phyloP scores from a whole-genome alignment of 192 early-diverging fungal genomes.

The Podila epicladia region DNA sequence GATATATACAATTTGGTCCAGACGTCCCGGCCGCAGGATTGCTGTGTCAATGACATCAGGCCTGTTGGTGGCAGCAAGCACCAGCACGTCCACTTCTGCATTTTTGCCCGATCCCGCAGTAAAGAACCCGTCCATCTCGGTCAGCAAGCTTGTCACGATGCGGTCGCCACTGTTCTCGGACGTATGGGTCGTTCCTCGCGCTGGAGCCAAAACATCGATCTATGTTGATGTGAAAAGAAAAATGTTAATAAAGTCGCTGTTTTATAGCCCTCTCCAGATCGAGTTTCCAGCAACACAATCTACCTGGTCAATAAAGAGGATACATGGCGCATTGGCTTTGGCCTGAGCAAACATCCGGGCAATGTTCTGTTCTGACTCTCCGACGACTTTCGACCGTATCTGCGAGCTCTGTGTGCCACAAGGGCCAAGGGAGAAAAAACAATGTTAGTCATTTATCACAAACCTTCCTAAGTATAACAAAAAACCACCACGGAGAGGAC shows the following conservation, averaged over 20 bases:
- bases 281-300: neutral
- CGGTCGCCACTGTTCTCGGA: conserved; percentile 87
- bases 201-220: conserved; percentile 86
- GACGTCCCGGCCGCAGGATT: conserved; percentile 83
- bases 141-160: conserved; percentile 88
- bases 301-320: conserved; percentile 94
- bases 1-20: conserved; percentile 82
- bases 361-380: conserved; percentile 91
- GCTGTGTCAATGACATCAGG: conserved; percentile 81
- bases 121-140: conserved; percentile 84
- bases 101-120: conserved; percentile 37
- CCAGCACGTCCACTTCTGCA: conserved; percentile 66
- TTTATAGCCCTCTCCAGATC: too few species aligned
- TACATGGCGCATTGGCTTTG: conserved; percentile 84
- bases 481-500: too few species aligned
- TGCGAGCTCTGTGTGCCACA: conserved; percentile 68
- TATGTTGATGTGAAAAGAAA: conserved; percentile 17
- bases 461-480: neutral
- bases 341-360: conserved; percentile 86
- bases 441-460: neutral
- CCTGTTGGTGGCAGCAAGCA: conserved; percentile 82
- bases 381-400: conserved; percentile 92
- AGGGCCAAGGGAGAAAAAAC: neutral
- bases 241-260: neutral
- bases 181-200: conserved; percentile 71